A percentile compares a stretch with the other conserved stretches of the same genome.
These are phyloP conservation scores for Kazachstania sp. DNA, from an alignment of 1,139 yeast species.

Conservation along the genomic window DNA sequence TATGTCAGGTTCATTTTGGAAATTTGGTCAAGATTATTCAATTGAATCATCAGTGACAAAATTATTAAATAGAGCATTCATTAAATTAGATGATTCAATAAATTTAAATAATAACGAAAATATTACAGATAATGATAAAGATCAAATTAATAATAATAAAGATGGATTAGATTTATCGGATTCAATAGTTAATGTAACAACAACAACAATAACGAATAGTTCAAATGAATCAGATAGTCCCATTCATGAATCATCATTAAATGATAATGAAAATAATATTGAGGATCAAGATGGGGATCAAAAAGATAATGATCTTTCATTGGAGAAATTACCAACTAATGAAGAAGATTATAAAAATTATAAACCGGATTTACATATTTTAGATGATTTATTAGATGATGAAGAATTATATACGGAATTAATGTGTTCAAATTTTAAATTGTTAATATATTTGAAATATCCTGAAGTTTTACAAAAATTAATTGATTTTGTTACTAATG, in stretches of 20 bases:
- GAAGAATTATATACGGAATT: constrained; percentile 79
- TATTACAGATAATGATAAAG: no score
- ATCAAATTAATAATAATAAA: neutral
- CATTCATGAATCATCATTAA: neutral
- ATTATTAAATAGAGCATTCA: constrained; percentile 40
- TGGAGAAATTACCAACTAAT: constrained; percentile 21
- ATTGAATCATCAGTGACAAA: constrained; percentile 64
- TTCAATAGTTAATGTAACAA: neutral
- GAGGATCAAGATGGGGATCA: neutral
- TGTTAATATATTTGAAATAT: constrained; percentile 71
- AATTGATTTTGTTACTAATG: constrained; percentile 56
- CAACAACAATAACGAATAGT: neutral
- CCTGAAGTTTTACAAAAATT: constrained; percentile 57
- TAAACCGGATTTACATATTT: constrained; percentile 34
- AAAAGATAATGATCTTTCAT: constrained; percentile 13
- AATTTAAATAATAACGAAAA: no score
- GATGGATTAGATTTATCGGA: neutral
- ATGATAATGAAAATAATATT: neutral
- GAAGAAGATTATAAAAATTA: constrained; percentile 25
- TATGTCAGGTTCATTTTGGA: constrained; percentile 72
- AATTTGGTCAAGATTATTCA: constrained; percentile 72
- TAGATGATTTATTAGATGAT: constrained; percentile 71
- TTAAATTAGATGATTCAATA: constrained; percentile 18
- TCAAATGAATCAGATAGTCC: neutral
- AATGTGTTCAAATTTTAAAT: constrained; percentile 68